Conservation (phyloP, 2,329 filamentous ascomycete species). For the Fusarium praegraminearum region DNA sequence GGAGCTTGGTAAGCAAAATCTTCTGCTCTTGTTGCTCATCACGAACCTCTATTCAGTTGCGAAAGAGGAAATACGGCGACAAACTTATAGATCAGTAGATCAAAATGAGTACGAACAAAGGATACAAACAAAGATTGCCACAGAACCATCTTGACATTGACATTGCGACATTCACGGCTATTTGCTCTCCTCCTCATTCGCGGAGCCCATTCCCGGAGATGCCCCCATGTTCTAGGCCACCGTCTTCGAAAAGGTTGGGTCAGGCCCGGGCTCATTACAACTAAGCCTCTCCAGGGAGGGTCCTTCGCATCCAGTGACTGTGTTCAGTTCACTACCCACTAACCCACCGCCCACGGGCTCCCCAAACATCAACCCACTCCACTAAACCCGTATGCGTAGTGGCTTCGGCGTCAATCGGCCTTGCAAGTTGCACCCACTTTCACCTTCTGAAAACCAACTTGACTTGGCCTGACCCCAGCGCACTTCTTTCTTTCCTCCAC, state of each 20-base stretch:
- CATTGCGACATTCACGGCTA: conserved; percentile 24
- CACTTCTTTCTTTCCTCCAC: conserved; percentile 46
- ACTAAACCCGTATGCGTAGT: conserved; percentile 38
- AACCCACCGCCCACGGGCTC: conserved; percentile 34
- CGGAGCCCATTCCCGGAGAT: conserved; percentile 10
- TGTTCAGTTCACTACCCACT: conserved; percentile 40
- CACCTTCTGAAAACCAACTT: conserved; percentile 40
- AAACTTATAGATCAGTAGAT: not conserved
- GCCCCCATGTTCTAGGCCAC: conserved; percentile 25
- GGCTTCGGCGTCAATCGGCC: conserved; percentile 49
- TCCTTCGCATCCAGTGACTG: conserved; percentile 26
- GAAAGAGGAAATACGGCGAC: conserved; percentile 3
- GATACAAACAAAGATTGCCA: not conserved
- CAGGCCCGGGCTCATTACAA: conserved; percentile 2
- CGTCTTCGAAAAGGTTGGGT: conserved; percentile 11
- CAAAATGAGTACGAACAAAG: not conserved
- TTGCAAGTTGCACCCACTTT: conserved; percentile 43
- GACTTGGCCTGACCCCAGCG: conserved; percentile 27
- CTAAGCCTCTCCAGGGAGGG: conserved; percentile 26
- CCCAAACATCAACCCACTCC: conserved; percentile 13
- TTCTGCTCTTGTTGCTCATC: not conserved
- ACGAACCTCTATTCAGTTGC: conserved; percentile 1
- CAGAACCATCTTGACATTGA: conserved; percentile 12
- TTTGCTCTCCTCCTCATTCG: conserved; percentile 5
- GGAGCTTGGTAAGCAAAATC: conserved; percentile 30